Evolutionary conservation across 2,329 filamentous ascomycete genomes (phyloP).

Genomic region (Ramichloridium luteum): DNA sequence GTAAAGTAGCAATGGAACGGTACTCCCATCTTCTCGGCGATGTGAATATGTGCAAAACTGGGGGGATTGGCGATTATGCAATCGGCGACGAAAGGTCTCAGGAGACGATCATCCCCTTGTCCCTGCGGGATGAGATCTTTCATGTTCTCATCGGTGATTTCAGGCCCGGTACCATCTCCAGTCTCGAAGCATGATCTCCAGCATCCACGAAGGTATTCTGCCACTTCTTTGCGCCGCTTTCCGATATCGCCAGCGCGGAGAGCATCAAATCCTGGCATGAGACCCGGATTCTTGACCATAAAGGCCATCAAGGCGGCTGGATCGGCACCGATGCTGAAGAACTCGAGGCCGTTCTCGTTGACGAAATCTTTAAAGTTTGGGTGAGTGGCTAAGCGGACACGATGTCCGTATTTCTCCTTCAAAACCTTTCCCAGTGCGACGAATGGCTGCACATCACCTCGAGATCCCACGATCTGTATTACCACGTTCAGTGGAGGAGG

Average conservation of each 20-base stretch:
- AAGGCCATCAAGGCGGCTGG: conserved; percentile 51
- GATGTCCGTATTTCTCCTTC: conserved; percentile 36
- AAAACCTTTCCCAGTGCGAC: conserved; percentile 38
- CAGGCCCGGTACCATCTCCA: conserved; percentile 48
- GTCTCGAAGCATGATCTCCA: conserved; percentile 78
- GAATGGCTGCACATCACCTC: conserved; percentile 41
- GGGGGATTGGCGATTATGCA: conserved; percentile 70
- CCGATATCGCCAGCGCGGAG: conserved; percentile 65
- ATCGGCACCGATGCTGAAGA: conserved; percentile 41
- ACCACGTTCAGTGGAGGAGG: conserved; percentile 38
- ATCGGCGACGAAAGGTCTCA: conserved; percentile 66
- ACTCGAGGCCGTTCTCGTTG: conserved; percentile 37
- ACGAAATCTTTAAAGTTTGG: conserved; percentile 39
- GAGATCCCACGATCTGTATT: conserved; percentile 37
- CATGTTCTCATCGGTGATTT: conserved; percentile 29
- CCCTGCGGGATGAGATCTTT: conserved; percentile 34
- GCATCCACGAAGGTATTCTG: conserved; percentile 68
- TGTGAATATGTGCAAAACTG: conserved; percentile 63
- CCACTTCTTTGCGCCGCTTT: conserved; percentile 61
- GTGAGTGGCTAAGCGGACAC: conserved; percentile 38
- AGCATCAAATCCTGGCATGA: conserved; percentile 72
- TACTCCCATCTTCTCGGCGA: conserved; percentile 62
- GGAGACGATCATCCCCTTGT: conserved; percentile 30
- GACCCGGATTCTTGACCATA: conserved; percentile 79
- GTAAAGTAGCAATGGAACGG: conserved; percentile 84